phyloP scores from a whole-genome alignment of 345 rosid species.

The Salix arbutifolia region DNA sequence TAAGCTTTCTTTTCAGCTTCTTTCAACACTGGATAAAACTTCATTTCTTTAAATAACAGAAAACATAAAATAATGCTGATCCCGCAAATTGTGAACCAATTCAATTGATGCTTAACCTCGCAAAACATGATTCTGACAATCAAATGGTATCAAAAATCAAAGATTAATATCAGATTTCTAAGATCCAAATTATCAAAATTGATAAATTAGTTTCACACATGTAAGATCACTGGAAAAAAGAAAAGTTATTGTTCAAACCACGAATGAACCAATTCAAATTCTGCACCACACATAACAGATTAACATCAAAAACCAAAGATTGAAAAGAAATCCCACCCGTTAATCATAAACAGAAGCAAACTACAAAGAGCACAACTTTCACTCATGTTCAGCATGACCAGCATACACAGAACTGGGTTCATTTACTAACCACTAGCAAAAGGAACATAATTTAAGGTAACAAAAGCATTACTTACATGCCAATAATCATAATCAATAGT shows the following conservation, averaged over 20 bases:
- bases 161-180: not conserved
- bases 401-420: not conserved
- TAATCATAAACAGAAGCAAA: not conserved
- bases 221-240: not conserved
- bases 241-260: not conserved
- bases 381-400: not conserved
- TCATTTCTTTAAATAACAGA: not conserved
- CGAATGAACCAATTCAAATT: not conserved
- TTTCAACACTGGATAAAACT: not conserved
- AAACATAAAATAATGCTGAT: not conserved
- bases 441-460: not conserved
- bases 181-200: not conserved
- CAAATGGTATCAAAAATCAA: not conserved
- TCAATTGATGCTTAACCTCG: not conserved
- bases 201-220: not conserved
- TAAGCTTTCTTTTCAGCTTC: not conserved
- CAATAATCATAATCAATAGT: conserved; percentile 88
- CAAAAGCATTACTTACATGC: conserved; percentile 61
- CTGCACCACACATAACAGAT: not conserved
- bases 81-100: not conserved
- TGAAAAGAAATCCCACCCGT: not conserved
- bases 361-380: not conserved
- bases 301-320: not conserved
- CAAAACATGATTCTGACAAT: not conserved
- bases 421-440: conserved; percentile 5